phyloP scores from a whole-genome alignment of 208 protist species.

The Trichomonas tenax region DNA sequence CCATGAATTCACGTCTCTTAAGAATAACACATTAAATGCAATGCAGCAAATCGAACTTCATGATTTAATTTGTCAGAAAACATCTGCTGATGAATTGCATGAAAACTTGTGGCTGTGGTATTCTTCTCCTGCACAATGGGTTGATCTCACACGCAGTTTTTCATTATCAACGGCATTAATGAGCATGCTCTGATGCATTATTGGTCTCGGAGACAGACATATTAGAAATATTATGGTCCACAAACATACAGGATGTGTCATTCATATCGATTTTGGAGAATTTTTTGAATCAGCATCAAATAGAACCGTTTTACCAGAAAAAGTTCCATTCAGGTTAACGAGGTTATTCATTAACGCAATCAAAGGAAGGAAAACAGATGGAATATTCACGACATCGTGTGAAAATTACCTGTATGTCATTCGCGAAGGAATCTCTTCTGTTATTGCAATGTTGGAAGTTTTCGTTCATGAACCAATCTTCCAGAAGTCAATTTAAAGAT shows the following conservation, averaged over 20 bases:
- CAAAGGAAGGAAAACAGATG: conserved; percentile 46
- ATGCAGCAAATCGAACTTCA: not conserved
- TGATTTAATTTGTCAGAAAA: not conserved
- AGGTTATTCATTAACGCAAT: conserved; percentile 43
- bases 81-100: not conserved
- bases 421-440: conserved; percentile 18
- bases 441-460: conserved; percentile 36
- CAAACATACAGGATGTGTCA: conserved; percentile 35
- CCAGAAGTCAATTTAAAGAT: not conserved
- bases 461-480: conserved; percentile 36
- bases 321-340: conserved; percentile 44
- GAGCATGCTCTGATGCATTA: not conserved
- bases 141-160: not conserved
- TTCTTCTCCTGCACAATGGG: not conserved
- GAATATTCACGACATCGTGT: conserved; percentile 62
- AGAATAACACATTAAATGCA: not conserved
- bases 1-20: not conserved
- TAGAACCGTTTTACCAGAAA: conserved; percentile 30
- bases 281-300: conserved; percentile 35
- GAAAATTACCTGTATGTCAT: conserved; percentile 46
- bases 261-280: conserved; percentile 41
- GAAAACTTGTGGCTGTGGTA: not conserved
- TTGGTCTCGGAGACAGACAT: conserved; percentile 22
- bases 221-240: conserved; percentile 31
- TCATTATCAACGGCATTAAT: conserved; percentile 9